Base-by-base conservation (phyloP, 2,329 filamentous ascomycete genomes). In the Colletotrichum musae region DNA sequence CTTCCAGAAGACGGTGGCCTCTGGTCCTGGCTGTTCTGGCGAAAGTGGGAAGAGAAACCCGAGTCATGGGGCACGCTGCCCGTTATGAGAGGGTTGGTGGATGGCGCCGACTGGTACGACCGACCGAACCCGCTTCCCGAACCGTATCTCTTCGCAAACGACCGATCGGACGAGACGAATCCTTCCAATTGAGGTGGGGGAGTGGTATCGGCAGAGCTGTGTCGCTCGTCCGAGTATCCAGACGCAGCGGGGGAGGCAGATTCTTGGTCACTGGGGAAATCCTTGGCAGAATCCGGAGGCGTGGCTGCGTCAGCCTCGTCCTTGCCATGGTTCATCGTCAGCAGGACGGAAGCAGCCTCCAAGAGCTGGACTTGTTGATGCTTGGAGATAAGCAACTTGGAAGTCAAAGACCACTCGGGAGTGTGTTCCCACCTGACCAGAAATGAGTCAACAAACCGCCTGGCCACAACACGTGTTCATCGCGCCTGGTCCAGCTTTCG, bases 281-380 rank as follows among this genome's bases (percentile, higher is more conserved):
- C 88, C 75, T 89, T 90, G 65, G 91, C 85, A 45, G 89, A 91
- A 67, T 91, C 89, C 32, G 90, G 89, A 53, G 91, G 87, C 5
- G 89, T 91, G 48, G 87, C 84, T 71, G 83, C 86, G 70, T 92
- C 76, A 54, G 84, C 81, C 53, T 82, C 80, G 53, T 75, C 73
- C 62, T 79, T 79, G 73, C 79, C 82, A 53, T 66, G 56, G 77
- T 91, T 98, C 95, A 99, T 98, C 77, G 91, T 92, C 68, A 98
- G 92, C 73, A 99, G 86, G 60, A 98, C 96, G n/a, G 94, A 97
- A 47, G 96, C 96, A 48, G 96, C 96, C 83, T 99, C 96, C 70
- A 99, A 89, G 70, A 99, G 88, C 81, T 99, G 96, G 61, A 99
- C 96, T 85, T 99, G 96, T 83, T 99, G 96, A 82, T 99, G 96